Evolutionary conservation across 148 eudicot species (phyloP).

Genomic region (Rheum nobile): DNA sequence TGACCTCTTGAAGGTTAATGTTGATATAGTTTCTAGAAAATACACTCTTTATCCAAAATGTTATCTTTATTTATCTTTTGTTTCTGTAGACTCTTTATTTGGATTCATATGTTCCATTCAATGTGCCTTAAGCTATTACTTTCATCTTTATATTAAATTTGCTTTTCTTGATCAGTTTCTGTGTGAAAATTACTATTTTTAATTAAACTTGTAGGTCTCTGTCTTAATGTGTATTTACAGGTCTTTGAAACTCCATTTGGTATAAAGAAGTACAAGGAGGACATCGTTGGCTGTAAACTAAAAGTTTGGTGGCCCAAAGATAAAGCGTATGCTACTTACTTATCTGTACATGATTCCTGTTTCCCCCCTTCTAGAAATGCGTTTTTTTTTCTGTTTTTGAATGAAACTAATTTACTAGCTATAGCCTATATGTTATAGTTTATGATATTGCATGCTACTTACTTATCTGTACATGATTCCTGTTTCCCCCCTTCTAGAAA

Average conservation of each 20-base stretch:
- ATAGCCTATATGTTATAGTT: no score
- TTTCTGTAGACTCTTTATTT: neutral
- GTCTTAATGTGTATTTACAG: conserved; percentile 1
- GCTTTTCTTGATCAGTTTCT: neutral
- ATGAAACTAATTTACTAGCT: neutral
- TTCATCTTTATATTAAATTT: neutral
- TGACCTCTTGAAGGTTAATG: neutral
- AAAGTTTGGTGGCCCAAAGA: conserved; percentile 10
- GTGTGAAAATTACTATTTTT: neutral
- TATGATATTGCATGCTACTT: no score
- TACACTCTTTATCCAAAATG: neutral
- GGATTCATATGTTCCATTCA: neutral
- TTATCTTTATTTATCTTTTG: neutral
- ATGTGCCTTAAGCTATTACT: neutral
- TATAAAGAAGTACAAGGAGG: conserved; percentile 9
- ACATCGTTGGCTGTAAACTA: conserved; percentile 7
- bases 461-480: neutral
- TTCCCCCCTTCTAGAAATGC: neutral
- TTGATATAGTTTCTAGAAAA: neutral
- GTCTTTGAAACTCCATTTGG: conserved; percentile 10
- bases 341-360: neutral
- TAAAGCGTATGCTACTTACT: neutral
- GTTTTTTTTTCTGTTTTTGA: neutral
- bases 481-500: neutral
- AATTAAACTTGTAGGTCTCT: neutral